Conservation (phyloP, 1,139 yeast genomes). For the Fermentozyma sake region DNA sequence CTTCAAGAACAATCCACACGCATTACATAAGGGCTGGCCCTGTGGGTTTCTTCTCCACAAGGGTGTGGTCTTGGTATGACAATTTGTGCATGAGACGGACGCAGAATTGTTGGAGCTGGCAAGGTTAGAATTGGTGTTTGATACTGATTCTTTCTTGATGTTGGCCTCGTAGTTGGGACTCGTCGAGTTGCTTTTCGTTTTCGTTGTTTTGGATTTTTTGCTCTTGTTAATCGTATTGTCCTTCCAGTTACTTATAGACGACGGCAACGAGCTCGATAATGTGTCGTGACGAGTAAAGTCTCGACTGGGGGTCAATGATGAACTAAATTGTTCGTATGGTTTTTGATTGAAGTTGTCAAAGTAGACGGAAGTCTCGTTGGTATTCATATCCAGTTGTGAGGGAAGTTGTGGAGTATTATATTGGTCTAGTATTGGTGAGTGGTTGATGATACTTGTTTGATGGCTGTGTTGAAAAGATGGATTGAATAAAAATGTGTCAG, state of each 20-base stretch:
- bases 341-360: slow-evolving; percentile 2
- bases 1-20: slow-evolving; percentile 24
- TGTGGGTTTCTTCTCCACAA: slow-evolving; percentile 25
- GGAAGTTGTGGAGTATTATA: not conserved
- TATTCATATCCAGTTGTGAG: slow-evolving; percentile 3
- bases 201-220: slow-evolving; percentile 10
- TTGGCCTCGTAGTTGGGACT: slow-evolving; percentile 1
- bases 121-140: too few species aligned
- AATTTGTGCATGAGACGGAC: slow-evolving; percentile 19
- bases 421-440: slow-evolving; percentile 8
- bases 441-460: slow-evolving; percentile 7
- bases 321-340: slow-evolving; percentile 1
- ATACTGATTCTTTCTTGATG: slow-evolving; percentile 1
- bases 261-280: slow-evolving; percentile 10
- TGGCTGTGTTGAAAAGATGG: too few species aligned
- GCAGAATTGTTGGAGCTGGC: too few species aligned
- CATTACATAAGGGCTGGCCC: slow-evolving; percentile 26
- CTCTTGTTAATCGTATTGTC: slow-evolving; percentile 3
- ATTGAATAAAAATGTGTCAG: too few species aligned
- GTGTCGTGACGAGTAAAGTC: too few species aligned
- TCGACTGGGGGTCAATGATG: slow-evolving; percentile 2
- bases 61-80: slow-evolving; percentile 24
- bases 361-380: slow-evolving; percentile 1
- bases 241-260: slow-evolving; percentile 7
- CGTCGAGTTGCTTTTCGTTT: slow-evolving; percentile 2